phyloP scores from a whole-genome alignment of 192 early-diverging fungal genomes.

The Podila clonocystis region DNA sequence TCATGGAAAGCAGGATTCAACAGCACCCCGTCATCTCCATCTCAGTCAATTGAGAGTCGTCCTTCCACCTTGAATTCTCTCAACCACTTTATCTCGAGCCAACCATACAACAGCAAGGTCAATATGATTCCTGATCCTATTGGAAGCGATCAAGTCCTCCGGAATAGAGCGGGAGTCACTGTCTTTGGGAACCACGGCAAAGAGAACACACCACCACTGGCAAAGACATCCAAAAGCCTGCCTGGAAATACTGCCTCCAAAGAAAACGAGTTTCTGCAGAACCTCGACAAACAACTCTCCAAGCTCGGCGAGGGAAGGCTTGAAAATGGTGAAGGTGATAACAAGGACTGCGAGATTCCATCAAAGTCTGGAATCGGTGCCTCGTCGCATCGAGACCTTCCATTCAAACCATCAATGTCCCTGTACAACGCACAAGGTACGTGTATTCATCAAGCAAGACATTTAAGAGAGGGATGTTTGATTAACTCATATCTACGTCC shows the following conservation, averaged over 20 bases:
- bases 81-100: not conserved
- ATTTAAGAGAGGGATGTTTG: too few species aligned
- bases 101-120: not conserved
- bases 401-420: too few species aligned
- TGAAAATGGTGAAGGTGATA: not conserved
- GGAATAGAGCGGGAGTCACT: not conserved
- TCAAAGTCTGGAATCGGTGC: too few species aligned
- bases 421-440: too few species aligned
- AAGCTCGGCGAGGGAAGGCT: conserved; percentile 22
- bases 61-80: conserved; percentile 6
- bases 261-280: conserved; percentile 34
- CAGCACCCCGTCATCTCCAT: conserved; percentile 39
- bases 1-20: conserved; percentile 48
- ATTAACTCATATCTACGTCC: too few species aligned
- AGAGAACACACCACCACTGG: not conserved
- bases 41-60: conserved; percentile 16
- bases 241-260: not conserved
- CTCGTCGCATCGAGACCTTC: too few species aligned
- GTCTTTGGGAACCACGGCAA: not conserved
- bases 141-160: too few species aligned
- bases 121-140: too few species aligned
- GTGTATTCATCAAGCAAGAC: too few species aligned
- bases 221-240: not conserved
- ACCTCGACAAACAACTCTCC: conserved; percentile 29
- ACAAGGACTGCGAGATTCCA: not conserved